Evolutionary conservation across 83 land plant genomes (phyloP).

Genomic region (Picea abies): DNA sequence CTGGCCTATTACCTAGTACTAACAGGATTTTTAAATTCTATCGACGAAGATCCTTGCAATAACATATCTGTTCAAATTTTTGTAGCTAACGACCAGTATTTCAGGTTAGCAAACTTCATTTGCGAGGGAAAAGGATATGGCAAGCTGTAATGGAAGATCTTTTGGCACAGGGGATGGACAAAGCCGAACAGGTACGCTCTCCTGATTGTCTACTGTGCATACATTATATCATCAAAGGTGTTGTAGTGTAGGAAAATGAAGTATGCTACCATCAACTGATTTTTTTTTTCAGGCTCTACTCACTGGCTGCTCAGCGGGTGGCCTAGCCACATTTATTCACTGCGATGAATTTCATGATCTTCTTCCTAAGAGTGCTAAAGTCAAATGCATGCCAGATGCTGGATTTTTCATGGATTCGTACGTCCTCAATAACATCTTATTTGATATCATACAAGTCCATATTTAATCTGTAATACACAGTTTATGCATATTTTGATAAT

Average conservation of each 20-base stretch:
- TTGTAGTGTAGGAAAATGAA: too few species aligned
- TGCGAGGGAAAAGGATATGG: slow-evolving; percentile 73
- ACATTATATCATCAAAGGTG: too few species aligned
- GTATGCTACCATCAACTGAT: too few species aligned
- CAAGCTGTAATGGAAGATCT: slow-evolving; percentile 62
- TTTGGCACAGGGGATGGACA: slow-evolving; percentile 65
- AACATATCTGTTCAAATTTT: neutral
- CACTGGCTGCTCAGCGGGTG: slow-evolving; percentile 85
- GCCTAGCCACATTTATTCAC: slow-evolving; percentile 57
- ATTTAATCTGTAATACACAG: neutral
- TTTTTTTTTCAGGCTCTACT: slow-evolving; percentile 57
- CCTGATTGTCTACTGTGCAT: too few species aligned
- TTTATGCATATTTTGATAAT: neutral
- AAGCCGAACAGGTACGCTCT: slow-evolving; percentile 51
- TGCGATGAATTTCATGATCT: slow-evolving; percentile 58
- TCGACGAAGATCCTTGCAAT: neutral
- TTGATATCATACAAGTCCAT: neutral
- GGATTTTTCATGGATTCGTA: slow-evolving; percentile 76
- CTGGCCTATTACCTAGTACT: neutral
- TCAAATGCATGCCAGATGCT: slow-evolving; percentile 79
- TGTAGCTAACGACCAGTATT: neutral
- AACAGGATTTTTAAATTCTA: neutral
- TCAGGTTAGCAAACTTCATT: slow-evolving; percentile 47
- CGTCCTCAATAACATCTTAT: neutral
- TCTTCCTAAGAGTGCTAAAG: slow-evolving; percentile 44